Conservation (phyloP, 345 rosid species). For the Syzygium grande region DNA sequence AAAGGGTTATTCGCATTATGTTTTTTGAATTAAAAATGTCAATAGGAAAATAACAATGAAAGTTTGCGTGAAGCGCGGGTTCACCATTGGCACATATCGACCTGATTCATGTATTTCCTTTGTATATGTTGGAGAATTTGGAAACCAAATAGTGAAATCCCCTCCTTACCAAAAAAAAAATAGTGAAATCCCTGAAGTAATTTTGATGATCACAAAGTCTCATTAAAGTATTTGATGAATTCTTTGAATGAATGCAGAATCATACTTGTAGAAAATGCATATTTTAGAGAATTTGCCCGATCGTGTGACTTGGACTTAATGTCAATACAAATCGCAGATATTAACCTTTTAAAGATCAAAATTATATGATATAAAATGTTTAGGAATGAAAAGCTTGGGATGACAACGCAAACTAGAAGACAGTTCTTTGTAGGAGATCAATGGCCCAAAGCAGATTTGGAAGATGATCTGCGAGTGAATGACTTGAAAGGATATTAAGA, state of each 20-base stretch:
- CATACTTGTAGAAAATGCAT: not conserved
- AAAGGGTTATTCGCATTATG: not conserved
- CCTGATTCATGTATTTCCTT: not conserved
- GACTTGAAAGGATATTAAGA: not conserved
- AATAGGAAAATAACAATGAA: not conserved
- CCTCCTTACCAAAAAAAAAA: too few relatives aligned
- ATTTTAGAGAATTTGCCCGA: not conserved
- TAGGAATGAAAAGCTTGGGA: not conserved
- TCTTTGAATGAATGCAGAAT: not conserved
- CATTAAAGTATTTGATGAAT: not conserved
- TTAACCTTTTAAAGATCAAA: not conserved
- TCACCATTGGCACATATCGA: not conserved
- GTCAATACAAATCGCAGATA: too few relatives aligned
- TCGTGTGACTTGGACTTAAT: not conserved
- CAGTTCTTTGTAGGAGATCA: not conserved
- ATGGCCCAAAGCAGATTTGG: not conserved
- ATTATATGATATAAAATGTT: too few relatives aligned
- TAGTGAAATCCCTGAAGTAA: not conserved
- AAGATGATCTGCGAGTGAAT: not conserved
- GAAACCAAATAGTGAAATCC: not conserved
- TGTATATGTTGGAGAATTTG: not conserved
- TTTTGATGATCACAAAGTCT: not conserved
- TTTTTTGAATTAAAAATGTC: not conserved
- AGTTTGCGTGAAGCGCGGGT: not conserved
- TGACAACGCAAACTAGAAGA: not conserved